These are phyloP conservation scores for Aspergillus calidoustus DNA, from an alignment of 2,329 filamentous ascomycete genomes.

Conservation along the genomic window DNA sequence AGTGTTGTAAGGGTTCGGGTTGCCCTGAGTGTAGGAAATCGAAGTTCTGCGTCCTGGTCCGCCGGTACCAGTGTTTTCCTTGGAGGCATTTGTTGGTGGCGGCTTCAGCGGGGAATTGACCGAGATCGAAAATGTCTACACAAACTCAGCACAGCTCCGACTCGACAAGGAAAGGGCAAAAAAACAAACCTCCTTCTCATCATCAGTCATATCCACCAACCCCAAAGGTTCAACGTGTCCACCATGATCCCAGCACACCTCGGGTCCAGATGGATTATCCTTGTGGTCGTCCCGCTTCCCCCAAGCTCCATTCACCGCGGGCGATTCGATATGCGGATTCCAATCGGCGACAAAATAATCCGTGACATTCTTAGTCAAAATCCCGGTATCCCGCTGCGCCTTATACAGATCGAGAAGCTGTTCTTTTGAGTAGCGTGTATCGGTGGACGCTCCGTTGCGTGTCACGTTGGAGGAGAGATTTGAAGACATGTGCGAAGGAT, in stretches of 20 bases:
- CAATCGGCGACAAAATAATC: slow-evolving; percentile 75
- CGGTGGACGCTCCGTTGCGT: slow-evolving; percentile 60
- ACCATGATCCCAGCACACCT: slow-evolving; percentile 84
- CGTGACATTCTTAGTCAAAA: slow-evolving; percentile 64
- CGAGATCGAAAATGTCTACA: slow-evolving; percentile 77
- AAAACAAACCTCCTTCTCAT: slow-evolving; percentile 64
- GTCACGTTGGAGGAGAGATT: slow-evolving; percentile 49
- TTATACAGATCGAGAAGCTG: slow-evolving; percentile 77
- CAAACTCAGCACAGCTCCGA: slow-evolving; percentile 29
- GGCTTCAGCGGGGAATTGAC: slow-evolving; percentile 95
- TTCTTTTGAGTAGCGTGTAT: slow-evolving; percentile 75
- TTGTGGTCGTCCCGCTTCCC: slow-evolving; percentile 77
- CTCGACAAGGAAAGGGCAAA: slow-evolving; percentile 2
- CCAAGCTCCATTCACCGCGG: slow-evolving; percentile 67
- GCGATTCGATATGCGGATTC: slow-evolving; percentile 76
- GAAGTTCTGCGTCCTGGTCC: slow-evolving; percentile 75
- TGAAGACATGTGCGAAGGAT: slow-evolving; percentile 64
- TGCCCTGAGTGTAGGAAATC: slow-evolving; percentile 69
- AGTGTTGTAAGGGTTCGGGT: slow-evolving; percentile 67
- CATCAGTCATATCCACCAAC: slow-evolving; percentile 71
- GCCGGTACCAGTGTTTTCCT: slow-evolving; percentile 52
- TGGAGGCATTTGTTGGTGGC: slow-evolving; percentile 69
- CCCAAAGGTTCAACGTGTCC: slow-evolving; percentile 73
- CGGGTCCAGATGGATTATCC: slow-evolving; percentile 76
- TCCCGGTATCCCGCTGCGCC: slow-evolving; percentile 57